Evolutionary conservation across 768 basidiomycete genomes (phyloP), one percentile per base, ranked within the genome.

Genomic region (Boletus rubescentipes): DNA sequence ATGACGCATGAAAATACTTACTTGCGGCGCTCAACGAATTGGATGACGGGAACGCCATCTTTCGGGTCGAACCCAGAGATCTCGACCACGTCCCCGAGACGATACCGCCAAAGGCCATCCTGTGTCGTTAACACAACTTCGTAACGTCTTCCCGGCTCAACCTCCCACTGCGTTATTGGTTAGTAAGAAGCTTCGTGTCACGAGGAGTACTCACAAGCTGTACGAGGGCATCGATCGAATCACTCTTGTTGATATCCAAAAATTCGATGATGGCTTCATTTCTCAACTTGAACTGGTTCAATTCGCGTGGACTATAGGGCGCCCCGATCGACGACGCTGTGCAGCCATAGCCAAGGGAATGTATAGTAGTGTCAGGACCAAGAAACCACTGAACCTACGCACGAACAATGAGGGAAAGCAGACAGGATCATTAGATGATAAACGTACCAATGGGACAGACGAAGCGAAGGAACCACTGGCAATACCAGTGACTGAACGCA

Each of bases 151-250:
- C n/a, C n/a, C n/a, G n/a, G n/a, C n/a, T n/a, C 38, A 14, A 55
- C 43, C 12, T 56, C 55, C 61, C 56, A 62, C 63, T 64, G 21
- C 21, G 9, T 48, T 49, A 2, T 16, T 18, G n/a, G 15, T 63
- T 50, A 42, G 45, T 15, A 16, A 41, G 35, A 10, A 7, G 8
- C 23, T 5, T n/a, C 20, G 4, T 32, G 30, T 31, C n/a, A n/a
- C 30, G n/a, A 23, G 20, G 46, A 31, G 5, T 16, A 49, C 41
- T 15, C 42, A 54, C 51, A 1, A 55, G 18, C 23, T 44, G 37
- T 11, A 36, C 38, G 15, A 60, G 26, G 8, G 23, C 36, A 39
- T 4, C 9, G n/a, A 45, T 42, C 1, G 43, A 48, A 29, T 31
- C 37, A 18, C 34, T 30, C 49, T 46, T 34, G 18, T n/a, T n/a